Percentiles rank a stretch among this genome's conserved stretches.
These are phyloP conservation scores for Rosa rugosa DNA, from an alignment of 306 rosid genomes.

Conservation along the genomic window DNA sequence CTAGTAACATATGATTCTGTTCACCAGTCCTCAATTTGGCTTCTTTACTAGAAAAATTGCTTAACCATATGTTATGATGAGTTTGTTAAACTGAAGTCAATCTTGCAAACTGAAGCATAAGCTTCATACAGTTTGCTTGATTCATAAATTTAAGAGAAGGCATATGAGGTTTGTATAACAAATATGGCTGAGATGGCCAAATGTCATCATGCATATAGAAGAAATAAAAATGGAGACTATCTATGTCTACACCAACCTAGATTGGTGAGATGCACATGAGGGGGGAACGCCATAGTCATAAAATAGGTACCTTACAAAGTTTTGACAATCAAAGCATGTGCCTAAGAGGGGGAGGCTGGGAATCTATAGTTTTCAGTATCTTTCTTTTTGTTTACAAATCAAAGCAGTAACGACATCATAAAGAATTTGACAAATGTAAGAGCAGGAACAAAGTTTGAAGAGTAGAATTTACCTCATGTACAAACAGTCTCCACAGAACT, in stretches of 20 bases:
- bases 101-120: not conserved
- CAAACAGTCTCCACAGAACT: slow-evolving; percentile 97
- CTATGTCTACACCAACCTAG: not conserved
- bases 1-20: not conserved
- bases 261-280: not conserved
- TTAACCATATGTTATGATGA: not conserved
- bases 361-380: not conserved
- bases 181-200: not conserved
- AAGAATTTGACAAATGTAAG: not conserved
- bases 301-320: not conserved
- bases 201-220: not conserved
- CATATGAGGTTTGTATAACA: not conserved
- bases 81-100: not conserved
- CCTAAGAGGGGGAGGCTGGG: not conserved
- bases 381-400: not conserved
- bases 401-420: not conserved
- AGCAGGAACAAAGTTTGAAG: slow-evolving; percentile 17
- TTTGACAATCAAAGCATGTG: not conserved
- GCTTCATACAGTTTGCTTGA: not conserved
- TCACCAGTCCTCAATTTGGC: not conserved
- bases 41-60: not conserved
- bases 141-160: not conserved
- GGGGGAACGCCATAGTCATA: not conserved
- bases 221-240: not conserved
- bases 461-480: slow-evolving; percentile 75